Conservation (phyloP, 2,329 filamentous ascomycete species). For the Penicillium decumbens region DNA sequence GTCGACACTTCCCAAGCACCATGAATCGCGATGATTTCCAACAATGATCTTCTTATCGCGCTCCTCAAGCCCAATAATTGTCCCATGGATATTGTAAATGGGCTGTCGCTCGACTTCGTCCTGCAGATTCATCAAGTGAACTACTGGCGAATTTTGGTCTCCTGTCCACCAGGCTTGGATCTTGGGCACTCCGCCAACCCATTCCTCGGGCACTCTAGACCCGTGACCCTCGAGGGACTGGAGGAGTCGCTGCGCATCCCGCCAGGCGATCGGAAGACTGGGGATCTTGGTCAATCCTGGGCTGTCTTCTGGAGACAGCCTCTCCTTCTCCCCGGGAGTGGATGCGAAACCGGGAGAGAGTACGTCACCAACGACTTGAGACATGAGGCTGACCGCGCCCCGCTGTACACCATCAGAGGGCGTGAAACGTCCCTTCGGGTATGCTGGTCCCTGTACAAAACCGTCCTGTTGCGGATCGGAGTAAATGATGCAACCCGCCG, state of each 20-base stretch:
- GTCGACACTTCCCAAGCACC: constrained; percentile 81
- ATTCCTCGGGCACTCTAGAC: constrained; percentile 61
- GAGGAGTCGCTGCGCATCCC: constrained; percentile 76
- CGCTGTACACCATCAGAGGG: constrained; percentile 78
- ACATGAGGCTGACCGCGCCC: constrained; percentile 73
- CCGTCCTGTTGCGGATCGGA: constrained; percentile 84
- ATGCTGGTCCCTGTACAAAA: constrained; percentile 66
- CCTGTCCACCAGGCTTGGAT: constrained; percentile 82
- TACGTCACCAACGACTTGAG: constrained; percentile 83
- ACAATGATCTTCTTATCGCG: constrained; percentile 77
- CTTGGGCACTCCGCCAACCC: constrained; percentile 72
- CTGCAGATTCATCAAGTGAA: constrained; percentile 80
- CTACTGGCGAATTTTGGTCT: constrained; percentile 65
- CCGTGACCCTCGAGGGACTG: constrained; percentile 72
- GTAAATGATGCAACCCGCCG: constrained; percentile 84
- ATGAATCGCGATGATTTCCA: constrained; percentile 89
- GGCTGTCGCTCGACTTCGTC: constrained; percentile 76
- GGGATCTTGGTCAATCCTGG: constrained; percentile 75
- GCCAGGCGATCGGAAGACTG: constrained; percentile 83
- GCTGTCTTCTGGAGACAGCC: constrained; percentile 66
- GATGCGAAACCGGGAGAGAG: constrained; percentile 79
- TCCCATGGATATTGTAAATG: constrained; percentile 88
- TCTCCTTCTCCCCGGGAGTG: constrained; percentile 48
- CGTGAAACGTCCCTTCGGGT: constrained; percentile 74
- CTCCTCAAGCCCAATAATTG: constrained; percentile 79